These are phyloP conservation scores for Lasiodiplodia sp. DNA, from an alignment of 2,329 filamentous ascomycete species.

Conservation along the genomic window DNA sequence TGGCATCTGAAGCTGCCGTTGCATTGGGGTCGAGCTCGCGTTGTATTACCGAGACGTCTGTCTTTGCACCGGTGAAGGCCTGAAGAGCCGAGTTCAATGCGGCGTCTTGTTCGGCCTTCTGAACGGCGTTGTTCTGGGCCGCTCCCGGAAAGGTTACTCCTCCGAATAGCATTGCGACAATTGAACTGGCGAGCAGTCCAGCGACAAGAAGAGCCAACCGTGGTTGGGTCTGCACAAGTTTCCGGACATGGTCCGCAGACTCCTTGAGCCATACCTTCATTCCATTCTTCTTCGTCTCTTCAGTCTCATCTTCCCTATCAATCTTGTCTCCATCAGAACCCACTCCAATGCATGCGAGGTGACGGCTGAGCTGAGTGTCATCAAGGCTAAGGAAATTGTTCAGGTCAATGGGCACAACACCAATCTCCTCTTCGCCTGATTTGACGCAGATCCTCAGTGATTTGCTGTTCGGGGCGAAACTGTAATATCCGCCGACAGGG, in stretches of 20 bases:
- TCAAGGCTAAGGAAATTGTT: conserved; percentile 44
- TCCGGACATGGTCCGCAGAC: neutral
- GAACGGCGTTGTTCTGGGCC: conserved; percentile 13
- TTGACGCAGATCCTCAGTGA: conserved; percentile 44
- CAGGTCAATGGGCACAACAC: conserved; percentile 41
- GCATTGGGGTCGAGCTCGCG: conserved; percentile 14
- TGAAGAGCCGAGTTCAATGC: conserved; percentile 28
- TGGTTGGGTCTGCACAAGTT: conserved; percentile 15
- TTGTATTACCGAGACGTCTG: conserved; percentile 26
- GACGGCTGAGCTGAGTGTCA: conserved; percentile 47
- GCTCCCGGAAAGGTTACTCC: neutral
- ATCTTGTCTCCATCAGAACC: conserved; percentile 9
- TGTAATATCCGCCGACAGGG: conserved; percentile 32
- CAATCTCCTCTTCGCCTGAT: conserved; percentile 34
- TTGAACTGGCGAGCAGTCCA: conserved; percentile 14
- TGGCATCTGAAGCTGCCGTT: conserved; percentile 14
- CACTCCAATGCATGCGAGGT: conserved; percentile 42
- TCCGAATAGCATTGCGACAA: conserved; percentile 12
- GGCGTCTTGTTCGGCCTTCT: conserved; percentile 17
- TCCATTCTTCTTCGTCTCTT: conserved; percentile 10
- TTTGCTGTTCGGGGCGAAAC: conserved; percentile 33
- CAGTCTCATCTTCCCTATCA: neutral
- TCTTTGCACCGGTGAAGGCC: conserved; percentile 25
- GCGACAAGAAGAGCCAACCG: conserved; percentile 22
- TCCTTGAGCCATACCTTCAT: neutral